Evolutionary conservation across 208 protist species (phyloP).

Genomic region (Acanthamoeba healyi): DNA sequence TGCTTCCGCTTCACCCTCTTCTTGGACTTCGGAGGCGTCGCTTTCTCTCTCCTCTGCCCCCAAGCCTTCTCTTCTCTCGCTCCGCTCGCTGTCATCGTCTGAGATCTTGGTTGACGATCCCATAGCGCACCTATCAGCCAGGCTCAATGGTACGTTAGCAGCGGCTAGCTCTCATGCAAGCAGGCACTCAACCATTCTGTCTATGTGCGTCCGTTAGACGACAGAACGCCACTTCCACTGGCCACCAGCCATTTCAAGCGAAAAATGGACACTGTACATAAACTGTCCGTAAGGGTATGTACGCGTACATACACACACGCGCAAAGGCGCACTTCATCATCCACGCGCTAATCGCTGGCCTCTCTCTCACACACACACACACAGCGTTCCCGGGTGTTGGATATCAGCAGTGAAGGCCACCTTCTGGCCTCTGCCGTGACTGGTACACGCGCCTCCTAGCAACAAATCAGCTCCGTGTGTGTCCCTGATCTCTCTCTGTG

Average conservation of each 20-base stretch:
- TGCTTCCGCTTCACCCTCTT: background rate
- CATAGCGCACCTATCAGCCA: background rate
- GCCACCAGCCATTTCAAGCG: background rate
- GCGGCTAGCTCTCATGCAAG: no score
- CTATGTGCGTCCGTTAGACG: background rate
- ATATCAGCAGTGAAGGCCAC: background rate
- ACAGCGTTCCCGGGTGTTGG: background rate
- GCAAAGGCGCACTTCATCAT: background rate
- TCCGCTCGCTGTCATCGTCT: background rate
- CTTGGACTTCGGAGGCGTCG: background rate
- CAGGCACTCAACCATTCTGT: no score
- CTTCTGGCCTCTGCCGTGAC: conserved; percentile 18
- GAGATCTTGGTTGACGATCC: background rate
- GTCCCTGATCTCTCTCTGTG: background rate
- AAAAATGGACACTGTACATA: conserved; percentile 29
- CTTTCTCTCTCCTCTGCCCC: background rate
- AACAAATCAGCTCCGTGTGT: no score
- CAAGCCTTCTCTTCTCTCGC: background rate
- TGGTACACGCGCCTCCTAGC: background rate
- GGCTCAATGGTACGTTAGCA: background rate
- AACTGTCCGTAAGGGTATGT: background rate
- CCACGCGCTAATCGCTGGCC: background rate
- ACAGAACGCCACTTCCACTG: background rate
- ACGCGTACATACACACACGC: background rate
- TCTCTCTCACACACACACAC: background rate